These are phyloP conservation scores for Lagenidium sp. DNA, from an alignment of 352 stramenopile species.

Conservation along the genomic window DNA sequence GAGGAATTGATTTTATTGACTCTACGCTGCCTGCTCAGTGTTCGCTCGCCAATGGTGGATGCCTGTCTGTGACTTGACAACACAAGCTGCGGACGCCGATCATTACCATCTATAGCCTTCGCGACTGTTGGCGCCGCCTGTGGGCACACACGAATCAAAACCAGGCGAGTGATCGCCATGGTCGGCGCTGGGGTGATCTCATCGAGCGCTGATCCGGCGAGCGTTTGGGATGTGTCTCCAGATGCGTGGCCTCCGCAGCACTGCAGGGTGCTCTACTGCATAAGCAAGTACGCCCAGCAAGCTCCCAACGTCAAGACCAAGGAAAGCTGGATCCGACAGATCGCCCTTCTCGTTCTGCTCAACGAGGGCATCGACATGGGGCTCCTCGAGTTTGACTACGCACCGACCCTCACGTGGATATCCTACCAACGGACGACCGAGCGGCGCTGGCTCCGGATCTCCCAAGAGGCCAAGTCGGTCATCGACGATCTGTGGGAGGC, in stretches of 20 bases:
- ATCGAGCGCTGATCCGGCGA: not conserved
- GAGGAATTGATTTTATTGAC: too few species aligned
- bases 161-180: too few species aligned
- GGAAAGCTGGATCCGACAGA: slow-evolving; percentile 93
- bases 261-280: slow-evolving; percentile 92
- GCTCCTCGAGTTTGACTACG: slow-evolving; percentile 95
- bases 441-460: slow-evolving; percentile 85
- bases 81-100: too few species aligned
- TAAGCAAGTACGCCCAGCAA: slow-evolving; percentile 91
- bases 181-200: too few species aligned
- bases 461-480: slow-evolving; percentile 93
- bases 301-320: slow-evolving; percentile 71
- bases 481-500: slow-evolving; percentile 94
- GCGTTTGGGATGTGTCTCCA: slow-evolving; percentile 40
- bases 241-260: slow-evolving; percentile 87
- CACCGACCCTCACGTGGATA: slow-evolving; percentile 88
- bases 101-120: too few species aligned
- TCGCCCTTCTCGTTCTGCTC: slow-evolving; percentile 91
- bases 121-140: too few species aligned
- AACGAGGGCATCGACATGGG: slow-evolving; percentile 94
- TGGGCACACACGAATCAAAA: too few species aligned
- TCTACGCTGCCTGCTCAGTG: too few species aligned
- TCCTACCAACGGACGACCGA: slow-evolving; percentile 80
- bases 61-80: too few species aligned
- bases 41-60: too few species aligned